phyloP scores from a whole-genome alignment of 441 rosid species.

The Jatropha podagrica region DNA sequence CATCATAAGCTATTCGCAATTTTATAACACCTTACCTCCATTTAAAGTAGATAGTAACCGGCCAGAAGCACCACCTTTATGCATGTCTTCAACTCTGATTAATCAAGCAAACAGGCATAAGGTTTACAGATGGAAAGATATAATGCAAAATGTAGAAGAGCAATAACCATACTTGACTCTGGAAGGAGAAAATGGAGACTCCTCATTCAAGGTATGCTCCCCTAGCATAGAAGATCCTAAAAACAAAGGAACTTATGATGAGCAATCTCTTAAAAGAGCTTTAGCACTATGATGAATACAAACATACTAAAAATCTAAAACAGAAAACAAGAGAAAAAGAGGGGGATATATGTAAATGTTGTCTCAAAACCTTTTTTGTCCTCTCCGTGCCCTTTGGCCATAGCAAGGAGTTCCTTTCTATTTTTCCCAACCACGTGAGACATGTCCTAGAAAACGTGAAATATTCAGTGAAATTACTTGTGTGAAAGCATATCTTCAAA shows the following conservation, averaged over 20 bases:
- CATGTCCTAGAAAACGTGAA: constrained; percentile 55
- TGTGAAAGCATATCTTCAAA: constrained; percentile 5
- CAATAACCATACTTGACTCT: constrained; percentile 70
- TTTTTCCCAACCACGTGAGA: constrained; percentile 94
- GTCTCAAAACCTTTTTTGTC: constrained; percentile 73
- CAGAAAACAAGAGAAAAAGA: background rate
- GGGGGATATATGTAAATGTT: background rate
- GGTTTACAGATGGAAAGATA: constrained; percentile 14
- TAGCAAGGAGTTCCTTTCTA: constrained; percentile 93
- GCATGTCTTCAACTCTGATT: constrained; percentile 73
- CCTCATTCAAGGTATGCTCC: constrained; percentile 73
- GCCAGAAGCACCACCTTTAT: constrained; percentile 56
- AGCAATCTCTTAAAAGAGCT: background rate
- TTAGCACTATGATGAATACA: background rate
- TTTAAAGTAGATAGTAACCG: constrained; percentile 40
- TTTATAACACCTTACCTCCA: constrained; percentile 34
- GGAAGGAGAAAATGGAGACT: constrained; percentile 76
- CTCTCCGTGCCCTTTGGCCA: constrained; percentile 84
- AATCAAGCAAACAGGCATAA: constrained; percentile 30
- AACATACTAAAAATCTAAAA: background rate
- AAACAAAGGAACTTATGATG: constrained; percentile 8
- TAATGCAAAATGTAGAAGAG: constrained; percentile 23
- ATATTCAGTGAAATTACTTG: constrained; percentile 7
- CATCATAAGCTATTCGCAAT: constrained; percentile 6
- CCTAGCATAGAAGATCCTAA: constrained; percentile 49